Base-by-base conservation (phyloP, 768 basidiomycete species). In the Boletus patriciae region DNA sequence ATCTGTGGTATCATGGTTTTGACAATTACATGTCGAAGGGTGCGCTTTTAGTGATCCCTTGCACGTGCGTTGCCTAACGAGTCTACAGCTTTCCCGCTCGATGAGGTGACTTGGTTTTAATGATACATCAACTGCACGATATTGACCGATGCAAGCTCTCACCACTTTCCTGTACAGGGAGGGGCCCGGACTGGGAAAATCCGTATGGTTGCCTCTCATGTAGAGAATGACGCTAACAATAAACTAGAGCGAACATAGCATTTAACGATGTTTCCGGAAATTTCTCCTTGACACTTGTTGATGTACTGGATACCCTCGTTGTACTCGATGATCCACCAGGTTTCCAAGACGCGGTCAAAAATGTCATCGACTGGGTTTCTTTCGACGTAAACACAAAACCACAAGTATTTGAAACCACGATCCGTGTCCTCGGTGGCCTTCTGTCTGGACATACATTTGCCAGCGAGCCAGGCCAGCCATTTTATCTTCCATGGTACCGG, bases 321-420 rank as follows among this genome's bases (percentile, higher is more conserved):
- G 82, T 98, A n/a, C 79, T 95, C 34, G 80, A 84, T 62, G 91
- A 95, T 66, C 82, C 81, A 23, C 66, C 76, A 49, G 90, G 87
- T 7, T 98, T 97, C 66, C 88, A 92, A 64, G 77, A 76, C n/a
- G 94, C 92, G 4, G 87, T 98, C 50, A 83, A 82, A 57, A 84
- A 90, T 59, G 83, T 94, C 52, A 88, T 96, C 49, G 73, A 84
- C 51, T 85, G 83, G 80, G 90, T 97, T 38, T 87, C 87, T 1
- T 98, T 97, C 70, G 91, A 98, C 68, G 88, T 94, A 55, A 87
- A 98, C 72, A 93, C 92, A 41, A 92, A 86, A 71, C 94, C 97
- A n/a, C 96, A 99, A 79, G 89, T 98, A 5, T 99, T 99, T 66
- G 96, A 99, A 76, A 92, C 91, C 11, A 98, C 92, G 1, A 98